Evolutionary conservation across 2,329 filamentous ascomycete genomes (phyloP).

Genomic region (Shiraia sp.): DNA sequence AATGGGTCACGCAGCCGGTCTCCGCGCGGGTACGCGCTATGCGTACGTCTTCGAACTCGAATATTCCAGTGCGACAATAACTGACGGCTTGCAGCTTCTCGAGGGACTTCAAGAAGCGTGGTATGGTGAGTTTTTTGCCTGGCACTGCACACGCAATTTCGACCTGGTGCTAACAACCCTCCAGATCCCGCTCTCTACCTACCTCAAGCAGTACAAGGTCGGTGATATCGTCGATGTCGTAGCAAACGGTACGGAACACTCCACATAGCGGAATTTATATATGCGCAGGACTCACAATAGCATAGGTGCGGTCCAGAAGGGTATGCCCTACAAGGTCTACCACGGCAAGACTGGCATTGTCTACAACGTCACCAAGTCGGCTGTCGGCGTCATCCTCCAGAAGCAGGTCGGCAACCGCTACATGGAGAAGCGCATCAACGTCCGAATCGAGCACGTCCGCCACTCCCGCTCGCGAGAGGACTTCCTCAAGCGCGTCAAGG

Average conservation of each 20-base stretch:
- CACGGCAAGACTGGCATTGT: slow-evolving; percentile 94
- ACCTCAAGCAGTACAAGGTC: slow-evolving; percentile 93
- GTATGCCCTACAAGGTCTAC: slow-evolving; percentile 99
- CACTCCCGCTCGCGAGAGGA: slow-evolving; percentile 95
- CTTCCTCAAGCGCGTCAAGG: slow-evolving; percentile 95
- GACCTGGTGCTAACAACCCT: slow-evolving; percentile 18
- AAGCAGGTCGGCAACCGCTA: slow-evolving; percentile 99
- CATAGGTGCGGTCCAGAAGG: slow-evolving; percentile 45
- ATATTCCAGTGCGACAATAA: slow-evolving; percentile 10
- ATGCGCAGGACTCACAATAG: slow-evolving; percentile 21
- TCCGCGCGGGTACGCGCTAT: slow-evolving; percentile 49
- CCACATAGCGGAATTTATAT: slow-evolving; percentile 23
- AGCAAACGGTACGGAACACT: slow-evolving; percentile 85
- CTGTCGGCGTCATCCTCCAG: slow-evolving; percentile 94
- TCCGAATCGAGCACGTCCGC: slow-evolving; percentile 95
- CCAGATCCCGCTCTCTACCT: slow-evolving; percentile 83
- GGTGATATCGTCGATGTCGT: slow-evolving; percentile 99
- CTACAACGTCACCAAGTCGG: slow-evolving; percentile 99
- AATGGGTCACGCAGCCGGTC: slow-evolving; percentile 60
- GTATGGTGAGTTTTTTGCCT: slow-evolving; percentile 55
- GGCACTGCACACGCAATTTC: slow-evolving; percentile 13
- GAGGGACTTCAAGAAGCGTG: slow-evolving; percentile 92
- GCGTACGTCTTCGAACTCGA: slow-evolving; percentile 32
- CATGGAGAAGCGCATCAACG: slow-evolving; percentile 99
- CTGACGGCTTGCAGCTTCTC: slow-evolving; percentile 63